Evolutionary conservation across 1,284 basidiomycete species (phyloP), one percentile per base, ranked within the genome.

Genomic region (Cutaneotrichosporon sp.): DNA sequence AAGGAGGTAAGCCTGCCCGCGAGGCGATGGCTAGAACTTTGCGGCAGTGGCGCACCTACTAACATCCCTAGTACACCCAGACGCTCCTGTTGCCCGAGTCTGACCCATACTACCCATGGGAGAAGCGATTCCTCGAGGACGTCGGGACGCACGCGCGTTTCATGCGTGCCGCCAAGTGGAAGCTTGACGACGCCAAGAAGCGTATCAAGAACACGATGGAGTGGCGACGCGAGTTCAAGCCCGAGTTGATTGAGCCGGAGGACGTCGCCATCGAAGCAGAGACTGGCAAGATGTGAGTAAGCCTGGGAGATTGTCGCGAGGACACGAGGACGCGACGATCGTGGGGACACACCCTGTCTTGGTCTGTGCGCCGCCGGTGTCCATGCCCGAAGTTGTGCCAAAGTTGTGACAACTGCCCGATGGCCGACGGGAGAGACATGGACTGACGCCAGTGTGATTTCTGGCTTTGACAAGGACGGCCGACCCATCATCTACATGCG

Each of bases 101-200:
- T 12, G 86, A 90, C 66, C 74, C 83, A 9, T 90, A 90, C 67
- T 68, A 84, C 60, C 75, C 77, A 44, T 89, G 86, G 86, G 88
- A 90, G 73, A 71, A 77, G 36, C 80, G 84, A 55, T 90, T 88
- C 84, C 74, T 90, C 8, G 76, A 80, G 55, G 85, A 81, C 65
- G 78, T 83, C 3, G 88, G 87, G 59, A 88, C 85, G 22, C 79
- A 86, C 49, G 81, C 85, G 38, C 83, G 88, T 8, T 91, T 90
- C 70, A 84, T 88, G 80, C 83, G 88, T 34, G 87, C 88, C 0
- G 81, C 86, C 3, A 90, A 90, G 66, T 90, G 88, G 87, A 84
- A 84, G 67, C 65, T 85, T 22, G 80, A 81, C 17, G 85, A 91
- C 53, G 87, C 80, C 8, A 83, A 89, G 76, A 84, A 82, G 66